Conservation (phyloP, 106 monocot species). For the Triglochin maritima region DNA sequence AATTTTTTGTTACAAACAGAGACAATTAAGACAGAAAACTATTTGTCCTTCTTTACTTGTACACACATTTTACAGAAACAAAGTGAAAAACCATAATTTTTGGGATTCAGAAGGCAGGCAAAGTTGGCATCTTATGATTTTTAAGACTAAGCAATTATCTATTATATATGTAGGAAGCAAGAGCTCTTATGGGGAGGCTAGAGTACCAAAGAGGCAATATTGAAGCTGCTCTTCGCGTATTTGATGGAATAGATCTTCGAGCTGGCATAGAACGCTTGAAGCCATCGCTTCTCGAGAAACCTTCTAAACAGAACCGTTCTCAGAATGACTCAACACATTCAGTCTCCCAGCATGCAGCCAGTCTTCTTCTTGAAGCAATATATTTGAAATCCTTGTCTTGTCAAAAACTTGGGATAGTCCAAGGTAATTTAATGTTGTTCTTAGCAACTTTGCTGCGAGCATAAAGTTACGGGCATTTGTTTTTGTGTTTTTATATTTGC, state of each 20-base stretch:
- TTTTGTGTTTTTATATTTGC: conserved; percentile 9
- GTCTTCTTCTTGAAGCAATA: conserved; percentile 85
- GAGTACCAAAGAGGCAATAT: conserved; percentile 93
- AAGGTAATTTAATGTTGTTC: conserved; percentile 20
- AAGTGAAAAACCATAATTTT: too few relatives aligned
- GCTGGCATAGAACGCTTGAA: conserved; percentile 71
- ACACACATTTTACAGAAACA: too few relatives aligned
- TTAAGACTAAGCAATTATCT: too few relatives aligned
- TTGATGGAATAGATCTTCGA: conserved; percentile 86
- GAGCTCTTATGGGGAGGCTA: conserved; percentile 77
- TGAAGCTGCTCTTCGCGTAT: conserved; percentile 81
- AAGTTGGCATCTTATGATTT: too few relatives aligned
- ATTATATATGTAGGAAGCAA: conserved; percentile 56
- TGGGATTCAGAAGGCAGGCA: too few relatives aligned
- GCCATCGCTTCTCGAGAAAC: conserved; percentile 37
- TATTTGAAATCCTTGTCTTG: conserved; percentile 87
- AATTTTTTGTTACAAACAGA: not conserved
- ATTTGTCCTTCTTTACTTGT: too few relatives aligned
- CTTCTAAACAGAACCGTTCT: conserved; percentile 27
- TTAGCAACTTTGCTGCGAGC: too few relatives aligned
- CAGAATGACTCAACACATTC: conserved; percentile 37
- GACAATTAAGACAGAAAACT: too few relatives aligned
- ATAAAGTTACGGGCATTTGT: too few relatives aligned
- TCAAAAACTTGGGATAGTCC: conserved; percentile 64
- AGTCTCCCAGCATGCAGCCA: conserved; percentile 61